Conservation (phyloP, 441 rosid species). For the Daphne laureola region DNA sequence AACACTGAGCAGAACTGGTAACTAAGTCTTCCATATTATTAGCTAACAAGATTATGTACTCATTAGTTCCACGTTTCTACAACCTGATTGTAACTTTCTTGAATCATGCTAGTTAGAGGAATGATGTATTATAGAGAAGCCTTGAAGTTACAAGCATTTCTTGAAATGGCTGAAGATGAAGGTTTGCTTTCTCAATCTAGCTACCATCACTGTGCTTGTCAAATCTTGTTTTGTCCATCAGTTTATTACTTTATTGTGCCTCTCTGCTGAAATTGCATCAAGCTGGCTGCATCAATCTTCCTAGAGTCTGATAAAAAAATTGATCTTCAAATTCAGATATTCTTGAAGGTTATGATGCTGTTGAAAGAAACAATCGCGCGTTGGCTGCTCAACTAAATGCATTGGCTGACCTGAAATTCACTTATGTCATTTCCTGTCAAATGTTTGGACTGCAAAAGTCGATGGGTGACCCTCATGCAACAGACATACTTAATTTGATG, state of each 20-base stretch:
- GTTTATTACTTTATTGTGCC: neutral
- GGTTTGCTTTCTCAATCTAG: constrained; percentile 36
- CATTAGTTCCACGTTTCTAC: constrained; percentile 1
- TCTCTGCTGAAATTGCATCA: constrained; percentile 3
- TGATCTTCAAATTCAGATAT: constrained; percentile 49
- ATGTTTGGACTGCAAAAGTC: constrained; percentile 77
- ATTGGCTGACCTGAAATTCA: constrained; percentile 83
- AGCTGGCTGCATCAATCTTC: constrained; percentile 9
- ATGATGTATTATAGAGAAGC: constrained; percentile 98
- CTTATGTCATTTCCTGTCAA: constrained; percentile 81
- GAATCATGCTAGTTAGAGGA: constrained; percentile 70
- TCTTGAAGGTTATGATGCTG: constrained; percentile 73
- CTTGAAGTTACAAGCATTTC: constrained; percentile 78
- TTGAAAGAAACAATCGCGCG: constrained; percentile 60
- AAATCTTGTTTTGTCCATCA: constrained; percentile 2
- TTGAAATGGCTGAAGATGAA: constrained; percentile 76
- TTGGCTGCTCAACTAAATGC: constrained; percentile 75
- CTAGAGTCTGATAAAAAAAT: constrained; percentile 5
- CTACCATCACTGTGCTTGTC: constrained; percentile 11
- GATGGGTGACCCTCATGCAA: constrained; percentile 88
- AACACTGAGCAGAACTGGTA: constrained; percentile 95
- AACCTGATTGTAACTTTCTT: constrained; percentile 10
- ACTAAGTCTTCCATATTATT: constrained; percentile 9
- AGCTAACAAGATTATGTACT: neutral
- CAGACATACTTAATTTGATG: constrained; percentile 83